A percentile compares a stretch with the other conserved stretches of the same genome.
These are phyloP conservation scores for Phytophthora boehmeriae DNA, from an alignment of 352 stramenopile genomes.

Conservation along the genomic window DNA sequence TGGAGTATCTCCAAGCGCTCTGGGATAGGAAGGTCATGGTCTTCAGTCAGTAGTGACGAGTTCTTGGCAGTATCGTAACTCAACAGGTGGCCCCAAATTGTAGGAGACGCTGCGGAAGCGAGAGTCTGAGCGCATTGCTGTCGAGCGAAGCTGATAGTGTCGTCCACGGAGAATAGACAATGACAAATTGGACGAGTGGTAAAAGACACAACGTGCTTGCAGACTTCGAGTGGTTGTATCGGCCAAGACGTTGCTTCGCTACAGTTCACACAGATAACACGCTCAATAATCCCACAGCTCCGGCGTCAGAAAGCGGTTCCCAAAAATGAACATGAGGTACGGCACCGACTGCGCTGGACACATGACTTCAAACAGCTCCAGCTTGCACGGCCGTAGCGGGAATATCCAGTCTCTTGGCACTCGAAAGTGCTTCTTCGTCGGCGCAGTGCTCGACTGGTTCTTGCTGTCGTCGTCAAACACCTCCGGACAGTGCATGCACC, in stretches of 20 bases:
- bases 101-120: slow-evolving; percentile 24
- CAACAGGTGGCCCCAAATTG: slow-evolving; percentile 61
- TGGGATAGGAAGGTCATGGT: slow-evolving; percentile 4
- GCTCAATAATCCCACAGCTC: slow-evolving; percentile 37
- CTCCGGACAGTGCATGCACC: slow-evolving; percentile 43
- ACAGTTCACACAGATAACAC: background rate
- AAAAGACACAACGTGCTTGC: too few species aligned
- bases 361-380: slow-evolving; percentile 50
- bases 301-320: slow-evolving; percentile 51
- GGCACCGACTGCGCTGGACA: slow-evolving; percentile 46
- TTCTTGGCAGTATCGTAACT: slow-evolving; percentile 44
- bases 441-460: background rate
- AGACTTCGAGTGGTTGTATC: background rate
- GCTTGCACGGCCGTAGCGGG: slow-evolving; percentile 43
- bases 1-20: slow-evolving; percentile 27
- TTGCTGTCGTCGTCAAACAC: slow-evolving; percentile 20
- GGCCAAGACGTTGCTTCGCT: background rate
- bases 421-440: slow-evolving; percentile 39
- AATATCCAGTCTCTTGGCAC: slow-evolving; percentile 61
- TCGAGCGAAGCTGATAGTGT: slow-evolving; percentile 47
- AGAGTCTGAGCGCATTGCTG: slow-evolving; percentile 59
- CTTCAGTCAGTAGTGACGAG: slow-evolving; percentile 2
- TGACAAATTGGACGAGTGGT: too few species aligned
- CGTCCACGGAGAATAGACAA: slow-evolving; percentile 45
- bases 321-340: slow-evolving; percentile 64